phyloP scores from a whole-genome alignment of 306 rosid genomes.

The Hippophae gyantsensis region DNA sequence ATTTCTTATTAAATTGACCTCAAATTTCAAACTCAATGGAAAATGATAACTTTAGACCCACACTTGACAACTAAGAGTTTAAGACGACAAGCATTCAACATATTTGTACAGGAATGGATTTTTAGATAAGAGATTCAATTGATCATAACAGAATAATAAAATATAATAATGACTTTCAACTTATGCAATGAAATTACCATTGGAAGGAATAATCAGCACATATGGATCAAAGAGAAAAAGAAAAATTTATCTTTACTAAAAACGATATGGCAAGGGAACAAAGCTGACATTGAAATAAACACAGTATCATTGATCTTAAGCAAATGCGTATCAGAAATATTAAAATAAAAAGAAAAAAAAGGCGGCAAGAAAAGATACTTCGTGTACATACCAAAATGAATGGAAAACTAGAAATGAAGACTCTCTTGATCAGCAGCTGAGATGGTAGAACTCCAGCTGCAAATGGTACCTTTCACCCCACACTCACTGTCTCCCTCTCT shows the following conservation, averaged over 20 bases:
- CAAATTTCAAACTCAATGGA: no score
- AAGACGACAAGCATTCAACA: no score
- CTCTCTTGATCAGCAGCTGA: slow-evolving; percentile 26
- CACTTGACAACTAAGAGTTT: no score
- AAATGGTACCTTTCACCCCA: slow-evolving; percentile 39
- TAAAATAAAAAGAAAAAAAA: slow-evolving; percentile 16
- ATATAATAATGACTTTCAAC: no score
- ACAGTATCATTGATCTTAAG: slow-evolving; percentile 17
- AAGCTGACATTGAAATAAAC: slow-evolving; percentile 17
- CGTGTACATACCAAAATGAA: slow-evolving; percentile 26
- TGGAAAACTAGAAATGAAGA: slow-evolving; percentile 25
- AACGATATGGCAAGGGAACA: slow-evolving; percentile 12
- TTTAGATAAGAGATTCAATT: no score
- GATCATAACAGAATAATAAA: no score
- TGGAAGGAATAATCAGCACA: no score
- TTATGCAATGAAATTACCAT: no score
- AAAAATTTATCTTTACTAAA: slow-evolving; percentile 8
- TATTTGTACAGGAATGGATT: no score
- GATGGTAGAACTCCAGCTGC: slow-evolving; percentile 30
- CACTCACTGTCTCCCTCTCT: slow-evolving; percentile 21
- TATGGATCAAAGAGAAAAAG: no score
- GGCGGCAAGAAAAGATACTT: slow-evolving; percentile 5
- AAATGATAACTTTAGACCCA: no score
- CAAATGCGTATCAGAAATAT: slow-evolving; percentile 23
- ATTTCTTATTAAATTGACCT: no score